Evolutionary conservation across 805 yeast species (phyloP).

Genomic region (Monosporozyma yasuniensis): DNA sequence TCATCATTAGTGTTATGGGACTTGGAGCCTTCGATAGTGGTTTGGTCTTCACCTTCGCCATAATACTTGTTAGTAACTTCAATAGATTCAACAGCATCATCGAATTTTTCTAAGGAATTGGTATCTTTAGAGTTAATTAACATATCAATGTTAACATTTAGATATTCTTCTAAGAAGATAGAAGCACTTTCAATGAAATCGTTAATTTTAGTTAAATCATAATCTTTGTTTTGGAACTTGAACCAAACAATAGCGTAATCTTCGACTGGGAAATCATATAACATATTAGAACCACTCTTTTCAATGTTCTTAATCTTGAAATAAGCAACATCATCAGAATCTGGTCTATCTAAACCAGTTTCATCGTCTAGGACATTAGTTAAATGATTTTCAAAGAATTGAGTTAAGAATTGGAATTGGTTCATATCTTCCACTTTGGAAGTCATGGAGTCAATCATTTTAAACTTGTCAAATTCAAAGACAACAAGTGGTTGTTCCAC

Average conservation of each 20-base stretch:
- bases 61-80: background rate
- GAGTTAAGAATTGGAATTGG: slow-evolving; percentile 14
- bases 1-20: slow-evolving; percentile 4
- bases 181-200: slow-evolving; percentile 21
- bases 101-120: slow-evolving; percentile 3
- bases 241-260: slow-evolving; percentile 18
- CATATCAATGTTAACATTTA: slow-evolving; percentile 15
- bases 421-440: slow-evolving; percentile 4
- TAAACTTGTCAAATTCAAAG: slow-evolving; percentile 18
- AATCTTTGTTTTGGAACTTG: slow-evolving; percentile 16
- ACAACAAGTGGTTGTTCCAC: slow-evolving; percentile 18
- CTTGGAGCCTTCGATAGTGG: background rate
- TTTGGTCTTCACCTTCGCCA: background rate
- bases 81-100: slow-evolving; percentile 1
- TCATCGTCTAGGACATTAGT: slow-evolving; percentile 11
- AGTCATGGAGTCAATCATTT: slow-evolving; percentile 8
- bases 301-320: slow-evolving; percentile 12
- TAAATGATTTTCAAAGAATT: slow-evolving; percentile 12
- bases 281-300: slow-evolving; percentile 13
- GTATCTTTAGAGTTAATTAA: slow-evolving; percentile 13
- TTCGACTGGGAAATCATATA: slow-evolving; percentile 14
- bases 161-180: slow-evolving; percentile 17
- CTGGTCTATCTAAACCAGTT: background rate
- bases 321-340: background rate
- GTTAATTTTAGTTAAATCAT: slow-evolving; percentile 18